Conservation (phyloP, 192 early-diverging fungal species). For the Chytriomyces sp. region DNA sequence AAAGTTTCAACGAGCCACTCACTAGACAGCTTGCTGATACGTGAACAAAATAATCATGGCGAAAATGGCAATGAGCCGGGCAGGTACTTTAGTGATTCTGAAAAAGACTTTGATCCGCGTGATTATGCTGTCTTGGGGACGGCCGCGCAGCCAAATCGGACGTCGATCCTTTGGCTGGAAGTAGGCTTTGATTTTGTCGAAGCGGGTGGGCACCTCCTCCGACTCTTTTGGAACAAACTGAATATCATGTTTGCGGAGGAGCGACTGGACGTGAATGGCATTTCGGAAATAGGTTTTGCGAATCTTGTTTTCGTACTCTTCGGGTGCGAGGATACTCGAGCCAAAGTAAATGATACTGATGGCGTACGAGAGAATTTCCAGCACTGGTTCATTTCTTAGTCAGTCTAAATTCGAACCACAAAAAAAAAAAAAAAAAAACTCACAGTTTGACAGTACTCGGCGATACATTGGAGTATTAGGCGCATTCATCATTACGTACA, state of each 20-base stretch:
- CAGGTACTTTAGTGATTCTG: too few relatives aligned
- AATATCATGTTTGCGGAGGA: neutral
- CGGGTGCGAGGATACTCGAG: neutral
- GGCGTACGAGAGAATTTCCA: constrained; percentile 4
- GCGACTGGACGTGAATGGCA: constrained; percentile 13
- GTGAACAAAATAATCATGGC: too few relatives aligned
- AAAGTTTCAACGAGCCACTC: too few relatives aligned
- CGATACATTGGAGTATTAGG: neutral
- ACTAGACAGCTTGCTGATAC: too few relatives aligned
- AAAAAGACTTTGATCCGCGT: neutral
- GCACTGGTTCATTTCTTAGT: neutral
- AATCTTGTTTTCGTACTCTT: neutral
- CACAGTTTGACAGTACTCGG: neutral
- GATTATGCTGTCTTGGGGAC: neutral
- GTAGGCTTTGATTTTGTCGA: too few relatives aligned
- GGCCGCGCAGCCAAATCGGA: constrained; percentile 14
- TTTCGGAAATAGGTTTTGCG: constrained; percentile 9
- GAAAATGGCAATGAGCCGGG: too few relatives aligned
- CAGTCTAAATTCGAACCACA: neutral
- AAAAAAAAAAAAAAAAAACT: neutral
- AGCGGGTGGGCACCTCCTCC: neutral
- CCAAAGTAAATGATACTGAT: neutral
- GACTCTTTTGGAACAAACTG: neutral
- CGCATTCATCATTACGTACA: neutral
- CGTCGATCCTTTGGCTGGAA: neutral